Evolutionary conservation across 179 eudicot species (phyloP).

Genomic region (Spergularia azorica): DNA sequence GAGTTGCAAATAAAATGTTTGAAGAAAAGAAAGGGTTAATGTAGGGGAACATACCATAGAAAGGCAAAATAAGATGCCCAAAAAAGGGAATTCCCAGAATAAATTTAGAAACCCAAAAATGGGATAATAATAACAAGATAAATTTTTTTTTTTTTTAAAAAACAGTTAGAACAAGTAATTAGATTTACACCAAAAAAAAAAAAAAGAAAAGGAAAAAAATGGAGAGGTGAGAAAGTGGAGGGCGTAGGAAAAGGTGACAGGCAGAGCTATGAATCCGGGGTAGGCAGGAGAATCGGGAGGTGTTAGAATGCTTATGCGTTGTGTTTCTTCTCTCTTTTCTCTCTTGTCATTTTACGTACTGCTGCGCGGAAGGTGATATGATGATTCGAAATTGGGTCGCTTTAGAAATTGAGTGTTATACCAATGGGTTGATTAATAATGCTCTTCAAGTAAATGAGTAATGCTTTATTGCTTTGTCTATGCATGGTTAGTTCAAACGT

Average conservation of each 20-base stretch:
- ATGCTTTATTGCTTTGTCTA: no score
- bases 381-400: no score
- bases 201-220: neutral
- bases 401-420: no score
- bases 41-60: conserved; percentile 29
- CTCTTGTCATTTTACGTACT: no score
- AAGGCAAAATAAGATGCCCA: conserved; percentile 20
- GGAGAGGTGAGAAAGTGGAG: neutral
- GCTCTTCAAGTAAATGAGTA: no score
- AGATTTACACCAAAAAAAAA: neutral
- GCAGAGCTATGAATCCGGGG: conserved; percentile 61
- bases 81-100: conserved; percentile 38
- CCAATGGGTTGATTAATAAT: no score
- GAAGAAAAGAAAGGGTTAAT: conserved; percentile 9
- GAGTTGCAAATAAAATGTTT: neutral
- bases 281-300: conserved; percentile 55
- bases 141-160: no score
- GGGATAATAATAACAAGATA: conserved; percentile 16
- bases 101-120: conserved; percentile 36
- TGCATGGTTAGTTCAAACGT: no score
- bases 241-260: conserved; percentile 34
- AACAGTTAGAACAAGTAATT: neutral
- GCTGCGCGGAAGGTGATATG: no score
- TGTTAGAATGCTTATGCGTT: conserved; percentile 36
- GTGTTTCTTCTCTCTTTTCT: neutral